These are phyloP conservation scores for Lumnitzera racemosa DNA, from an alignment of 345 rosid genomes.

Conservation along the genomic window DNA sequence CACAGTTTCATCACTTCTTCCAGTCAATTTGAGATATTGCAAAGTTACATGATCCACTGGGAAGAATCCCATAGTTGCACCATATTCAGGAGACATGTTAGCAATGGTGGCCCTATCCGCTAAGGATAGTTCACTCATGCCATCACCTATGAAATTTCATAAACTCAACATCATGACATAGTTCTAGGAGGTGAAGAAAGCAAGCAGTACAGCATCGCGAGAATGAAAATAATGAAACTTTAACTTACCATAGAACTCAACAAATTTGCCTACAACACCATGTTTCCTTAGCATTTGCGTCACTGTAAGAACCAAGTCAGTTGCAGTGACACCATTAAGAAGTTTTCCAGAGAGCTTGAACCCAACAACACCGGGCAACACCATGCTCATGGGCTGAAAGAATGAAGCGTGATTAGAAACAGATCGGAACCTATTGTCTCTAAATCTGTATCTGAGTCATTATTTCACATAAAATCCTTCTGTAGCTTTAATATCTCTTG, in stretches of 20 bases:
- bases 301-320: constrained; percentile 82
- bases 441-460: too few relatives aligned
- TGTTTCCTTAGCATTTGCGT: constrained; percentile 84
- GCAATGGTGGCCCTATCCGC: constrained; percentile 93
- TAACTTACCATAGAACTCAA: constrained; percentile 69
- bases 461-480: not conserved
- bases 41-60: constrained; percentile 87
- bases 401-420: constrained; percentile 14
- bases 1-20: constrained; percentile 85
- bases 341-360: constrained; percentile 65
- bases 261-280: constrained; percentile 92
- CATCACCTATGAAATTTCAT: constrained; percentile 49
- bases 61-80: constrained; percentile 97
- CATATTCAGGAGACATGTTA: constrained; percentile 95
- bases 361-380: constrained; percentile 85
- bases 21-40: constrained; percentile 79
- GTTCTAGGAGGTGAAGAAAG: too few relatives aligned
- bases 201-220: too few relatives aligned
- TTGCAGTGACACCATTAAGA: constrained; percentile 77
- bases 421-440: not conserved
- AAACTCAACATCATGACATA: not conserved
- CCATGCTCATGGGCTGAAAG: constrained; percentile 90
- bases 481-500: too few relatives aligned
- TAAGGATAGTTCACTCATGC: constrained; percentile 71
- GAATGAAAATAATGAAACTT: too few relatives aligned